These are phyloP conservation scores for Favolaschia claudopus DNA, from an alignment of 768 basidiomycete species.

Conservation along the genomic window DNA sequence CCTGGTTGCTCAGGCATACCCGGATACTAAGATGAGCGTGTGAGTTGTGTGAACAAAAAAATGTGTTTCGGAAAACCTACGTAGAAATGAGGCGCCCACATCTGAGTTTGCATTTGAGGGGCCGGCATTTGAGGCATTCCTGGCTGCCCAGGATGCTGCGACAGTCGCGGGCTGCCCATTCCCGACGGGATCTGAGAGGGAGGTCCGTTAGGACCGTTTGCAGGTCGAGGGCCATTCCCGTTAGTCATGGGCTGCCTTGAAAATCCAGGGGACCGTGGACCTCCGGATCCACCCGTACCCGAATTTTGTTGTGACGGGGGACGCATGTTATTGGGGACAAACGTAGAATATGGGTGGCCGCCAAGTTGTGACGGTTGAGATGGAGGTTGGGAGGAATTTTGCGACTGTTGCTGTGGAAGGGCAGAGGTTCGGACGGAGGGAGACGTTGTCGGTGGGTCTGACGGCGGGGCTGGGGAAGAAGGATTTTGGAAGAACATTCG, in stretches of 20 bases:
- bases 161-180: constrained; percentile 72
- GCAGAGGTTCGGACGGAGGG: constrained; percentile 62
- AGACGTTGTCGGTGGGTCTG: constrained; percentile 64
- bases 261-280: constrained; percentile 73
- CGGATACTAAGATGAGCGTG: constrained; percentile 44
- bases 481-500: constrained; percentile 69
- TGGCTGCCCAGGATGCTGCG: constrained; percentile 61
- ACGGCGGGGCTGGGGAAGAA: constrained; percentile 53
- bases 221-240: constrained; percentile 62
- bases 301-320: constrained; percentile 51
- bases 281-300: constrained; percentile 56
- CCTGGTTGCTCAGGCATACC: constrained; percentile 50
- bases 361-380: constrained; percentile 53
- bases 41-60: constrained; percentile 6
- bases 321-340: constrained; percentile 56
- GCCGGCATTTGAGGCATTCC: constrained; percentile 55
- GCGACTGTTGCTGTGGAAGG: constrained; percentile 57
- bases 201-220: constrained; percentile 63
- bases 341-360: constrained; percentile 53
- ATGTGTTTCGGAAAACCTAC: constrained; percentile 47
- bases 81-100: constrained; percentile 59
- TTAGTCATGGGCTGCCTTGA: constrained; percentile 65
- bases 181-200: constrained; percentile 57
- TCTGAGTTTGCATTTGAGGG: constrained; percentile 44
- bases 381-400: constrained; percentile 43